Evolutionary conservation across 257 asterid species (phyloP), one percentile per base, ranked within the genome.

Genomic region (Coffea canephora): DNA sequence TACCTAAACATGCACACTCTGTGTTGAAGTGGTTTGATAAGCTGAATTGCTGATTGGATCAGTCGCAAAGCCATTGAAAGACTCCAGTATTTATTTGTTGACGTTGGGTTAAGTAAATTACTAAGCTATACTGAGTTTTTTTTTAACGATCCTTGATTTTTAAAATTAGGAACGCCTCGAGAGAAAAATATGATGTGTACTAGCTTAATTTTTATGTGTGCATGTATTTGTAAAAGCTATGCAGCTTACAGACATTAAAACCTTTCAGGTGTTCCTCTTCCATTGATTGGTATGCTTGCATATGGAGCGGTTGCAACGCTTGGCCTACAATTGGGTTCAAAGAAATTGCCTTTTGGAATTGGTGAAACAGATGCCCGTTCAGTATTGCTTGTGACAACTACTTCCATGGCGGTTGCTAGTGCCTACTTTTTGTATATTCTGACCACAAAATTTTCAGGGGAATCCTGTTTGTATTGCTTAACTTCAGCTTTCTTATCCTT

Each of bases 371-470:
- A 88, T 72, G 91, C 87, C 54, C 90, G 91, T 70, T 71, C 86
- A 46, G 54, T 92, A 82, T 87, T 95, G 81, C 87, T 88, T 79
- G 90, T 95, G 80, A 84, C 86, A 49, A 92, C 95, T 57, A 90
- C 98, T 74, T 89, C 99, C 48, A 93, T 95, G 99, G 97, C 96
- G 19, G 97, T 87, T 73, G 94, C 99, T 55, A 92, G 99, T 87
- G 88, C 95, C 70, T 93, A 95, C 86, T 95, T 95, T 83, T 87
- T 95, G 86, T 95, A 93, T 89, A 91, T 95, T 75, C 90, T 95
- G 77, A 87, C 81, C 85, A 89, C 96, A 31, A 84, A 90, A 77
- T 95, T 95, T 86, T 54, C 89, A 55, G 98, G 95, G 74, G 97
- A 91, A 84, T 77, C 88, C 36, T 95, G 99, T 83, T 65, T 90